Conservation (phyloP, 495 filamentous ascomycete genomes). For the Lepidopterella palustris region DNA sequence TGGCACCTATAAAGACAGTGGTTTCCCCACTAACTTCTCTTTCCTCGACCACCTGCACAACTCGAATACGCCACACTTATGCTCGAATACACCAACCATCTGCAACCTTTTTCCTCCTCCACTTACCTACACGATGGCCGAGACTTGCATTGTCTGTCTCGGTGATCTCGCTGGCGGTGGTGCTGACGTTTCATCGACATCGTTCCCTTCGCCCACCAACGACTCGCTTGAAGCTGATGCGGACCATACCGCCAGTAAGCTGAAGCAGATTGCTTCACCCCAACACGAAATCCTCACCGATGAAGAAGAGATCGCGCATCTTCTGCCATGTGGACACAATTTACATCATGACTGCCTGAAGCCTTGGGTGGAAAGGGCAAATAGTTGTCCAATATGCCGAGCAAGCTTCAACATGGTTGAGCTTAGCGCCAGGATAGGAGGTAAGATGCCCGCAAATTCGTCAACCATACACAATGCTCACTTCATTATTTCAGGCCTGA, state of each 20-base stretch:
- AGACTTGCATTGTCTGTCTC: slow-evolving; percentile 94
- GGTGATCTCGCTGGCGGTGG: slow-evolving; percentile 67
- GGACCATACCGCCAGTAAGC: slow-evolving; percentile 17
- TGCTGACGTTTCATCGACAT: slow-evolving; percentile 46
- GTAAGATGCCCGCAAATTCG: slow-evolving; percentile 51
- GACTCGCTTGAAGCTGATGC: slow-evolving; percentile 30
- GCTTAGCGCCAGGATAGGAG: slow-evolving; percentile 67
- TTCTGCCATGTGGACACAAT: slow-evolving; percentile 75
- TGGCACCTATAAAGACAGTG: background rate
- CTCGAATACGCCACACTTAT: slow-evolving; percentile 7
- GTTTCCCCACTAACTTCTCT: background rate
- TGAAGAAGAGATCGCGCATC: slow-evolving; percentile 53
- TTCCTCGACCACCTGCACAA: slow-evolving; percentile 18
- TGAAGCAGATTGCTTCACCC: slow-evolving; percentile 32
- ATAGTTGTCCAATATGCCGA: slow-evolving; percentile 95
- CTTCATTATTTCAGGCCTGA: slow-evolving; percentile 51
- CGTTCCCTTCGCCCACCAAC: slow-evolving; percentile 28
- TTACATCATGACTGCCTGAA: slow-evolving; percentile 86
- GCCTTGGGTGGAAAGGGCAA: slow-evolving; percentile 91
- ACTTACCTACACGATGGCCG: slow-evolving; percentile 56
- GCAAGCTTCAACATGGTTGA: slow-evolving; percentile 83
- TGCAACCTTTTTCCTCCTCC: background rate
- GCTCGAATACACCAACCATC: slow-evolving; percentile 5
- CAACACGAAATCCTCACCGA: slow-evolving; percentile 34
- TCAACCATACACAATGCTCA: background rate